Evolutionary conservation across 129 eudicot genomes (phyloP), one percentile per base, ranked within the genome.

Genomic region (Pittosporum tobira): DNA sequence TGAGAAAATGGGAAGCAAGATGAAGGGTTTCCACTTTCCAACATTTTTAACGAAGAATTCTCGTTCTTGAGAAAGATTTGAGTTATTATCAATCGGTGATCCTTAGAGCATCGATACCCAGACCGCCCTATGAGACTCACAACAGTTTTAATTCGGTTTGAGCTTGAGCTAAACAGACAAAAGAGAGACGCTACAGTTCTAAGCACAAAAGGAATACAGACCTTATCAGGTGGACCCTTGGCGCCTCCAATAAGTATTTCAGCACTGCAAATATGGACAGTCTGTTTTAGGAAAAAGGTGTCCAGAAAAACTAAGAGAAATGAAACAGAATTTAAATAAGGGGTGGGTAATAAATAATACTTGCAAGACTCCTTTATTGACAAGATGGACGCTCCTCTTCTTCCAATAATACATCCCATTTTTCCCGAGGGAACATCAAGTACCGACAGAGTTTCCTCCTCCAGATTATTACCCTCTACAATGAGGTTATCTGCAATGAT

Each of bases 191-290:
- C 40, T 34, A 12, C 40, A 34, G 11, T 34, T 34, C 10, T 34
- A 9, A 6, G 10, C 10, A 34, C 11, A 48, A 50, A 38, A 42
- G 62, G 18, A 66, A 54, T 40, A 81, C 95, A 69, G 58, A 91
- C 95, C 98, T 91, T 91, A 71, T 91, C 96, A 24, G 94, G 94
- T 10, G 98, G 98, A 40, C 98, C 98, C 66, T 86, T 91, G 18
- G 74, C 56, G 20, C 94, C 98, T 69, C 98, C 98, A 24, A 91
- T 71, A 69, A 91, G 50, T 65, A 91, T 86, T 68, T 91, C 98
- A 66, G 94, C 88, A 67, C 98, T 91, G 89, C 62, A 58, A 52
- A 51, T 6, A 59, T 40, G 70, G n/a, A 12, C 20, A 68, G 45
- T 46, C 55, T 43, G 47, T 57, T 59, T 50, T 57, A 30, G 36